Evolutionary conservation across 805 yeast genomes (phyloP).

Genomic region (Candida tallmaniae): DNA sequence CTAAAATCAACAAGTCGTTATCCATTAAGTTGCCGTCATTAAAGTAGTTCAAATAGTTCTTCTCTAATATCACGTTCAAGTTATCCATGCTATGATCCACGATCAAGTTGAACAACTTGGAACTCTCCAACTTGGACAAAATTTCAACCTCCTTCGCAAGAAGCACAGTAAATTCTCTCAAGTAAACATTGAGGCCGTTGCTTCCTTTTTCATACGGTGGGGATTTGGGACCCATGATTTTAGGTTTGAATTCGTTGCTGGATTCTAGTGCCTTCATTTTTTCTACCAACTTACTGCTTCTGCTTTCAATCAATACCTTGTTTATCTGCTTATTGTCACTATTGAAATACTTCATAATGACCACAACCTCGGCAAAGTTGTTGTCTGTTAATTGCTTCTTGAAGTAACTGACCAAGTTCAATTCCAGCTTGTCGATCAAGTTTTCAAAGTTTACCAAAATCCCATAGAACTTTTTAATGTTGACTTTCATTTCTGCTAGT

Average conservation of each 20-base stretch:
- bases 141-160: conserved; percentile 49
- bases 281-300: conserved; percentile 31
- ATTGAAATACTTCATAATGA: conserved; percentile 44
- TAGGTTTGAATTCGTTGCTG: conserved; percentile 19
- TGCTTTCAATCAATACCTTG: conserved; percentile 16
- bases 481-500: conserved; percentile 38
- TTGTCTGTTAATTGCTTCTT: conserved; percentile 32
- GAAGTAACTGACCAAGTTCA: conserved; percentile 48
- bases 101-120: conserved; percentile 3
- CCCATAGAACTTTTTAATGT: conserved; percentile 58
- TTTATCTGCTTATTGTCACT: conserved; percentile 14
- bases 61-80: conserved; percentile 9
- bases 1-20: conserved; percentile 29
- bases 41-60: conserved; percentile 10
- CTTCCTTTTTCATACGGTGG: conserved; percentile 58
- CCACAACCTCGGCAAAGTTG: conserved; percentile 34
- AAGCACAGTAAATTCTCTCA: conserved; percentile 46
- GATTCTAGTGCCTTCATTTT: conserved; percentile 36
- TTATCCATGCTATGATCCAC: conserved; percentile 9
- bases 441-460: conserved; percentile 56
- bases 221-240: conserved; percentile 13
- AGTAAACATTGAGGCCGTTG: conserved; percentile 52
- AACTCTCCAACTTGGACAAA: conserved; percentile 27
- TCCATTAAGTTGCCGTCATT: conserved; percentile 11
- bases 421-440: conserved; percentile 54